Base-by-base conservation (phyloP, 2,329 filamentous ascomycete genomes). In the Rhynchosporium secalis region DNA sequence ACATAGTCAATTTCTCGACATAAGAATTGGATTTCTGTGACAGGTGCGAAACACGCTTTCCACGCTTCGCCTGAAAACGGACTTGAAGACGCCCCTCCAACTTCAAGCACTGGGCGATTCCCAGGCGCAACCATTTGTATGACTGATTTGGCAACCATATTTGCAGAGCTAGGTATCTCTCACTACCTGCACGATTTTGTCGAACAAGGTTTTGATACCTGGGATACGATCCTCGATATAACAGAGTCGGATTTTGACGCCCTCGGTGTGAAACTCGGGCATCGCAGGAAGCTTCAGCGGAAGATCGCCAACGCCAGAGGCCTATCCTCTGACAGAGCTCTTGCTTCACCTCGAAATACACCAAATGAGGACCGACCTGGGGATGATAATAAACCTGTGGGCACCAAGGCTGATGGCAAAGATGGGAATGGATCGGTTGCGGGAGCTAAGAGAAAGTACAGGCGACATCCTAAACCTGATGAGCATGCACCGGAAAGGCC, bases 201-300 rank as follows among this genome's bases (percentile, higher is more conserved):
- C 48, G 85, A 90, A 58, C 90, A 94, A 76, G 91, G 91, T 3
- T 95, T 95, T 74, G 91, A 95, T 75, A 86, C 87, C 10, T 94
- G 91, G 91, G 89, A 92, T 40, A 92, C 88, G 0, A 87, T 94
- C 60, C 80, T 92, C 56, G 90, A 94, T 72, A 92, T 95, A 59
- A 92, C 90, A 64, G 91, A 94, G 75, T 90, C 89, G 29, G 91
- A 95, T 72, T 80, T 95, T 64, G 89, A 91, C 77, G 82, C 83
- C 46, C 79, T 95, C 58, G 86, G 85, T 61, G 89, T 95, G 59
- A 93, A 93, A 73, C 82, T 93, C 61, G 91, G 91, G 29, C 90
- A 95, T 75, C 83, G 91, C 73, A 84, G 91, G 88, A 92, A 91
- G 82, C 80, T 95, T n/a, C 91, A 95, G 77, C 81, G 90, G 65